These are phyloP conservation scores for Pyricularia sp. DNA, from an alignment of 2,329 filamentous ascomycete genomes.

Conservation along the genomic window DNA sequence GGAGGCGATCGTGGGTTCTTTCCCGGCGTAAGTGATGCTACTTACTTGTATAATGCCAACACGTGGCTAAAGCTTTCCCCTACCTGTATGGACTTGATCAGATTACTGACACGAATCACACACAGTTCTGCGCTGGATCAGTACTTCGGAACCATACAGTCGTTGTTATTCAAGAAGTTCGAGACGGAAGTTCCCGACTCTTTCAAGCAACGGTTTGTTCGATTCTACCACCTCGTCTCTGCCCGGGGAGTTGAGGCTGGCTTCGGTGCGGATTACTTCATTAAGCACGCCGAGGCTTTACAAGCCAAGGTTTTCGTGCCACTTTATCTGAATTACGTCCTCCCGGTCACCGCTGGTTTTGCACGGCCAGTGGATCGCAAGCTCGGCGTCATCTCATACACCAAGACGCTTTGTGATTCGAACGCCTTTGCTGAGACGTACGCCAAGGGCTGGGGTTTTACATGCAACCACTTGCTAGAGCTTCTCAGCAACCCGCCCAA, in stretches of 20 bases:
- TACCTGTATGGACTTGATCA: not conserved
- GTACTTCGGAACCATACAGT: constrained; percentile 73
- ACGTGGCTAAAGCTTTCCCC: too few relatives aligned
- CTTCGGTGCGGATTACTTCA: constrained; percentile 89
- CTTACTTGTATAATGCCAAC: not conserved
- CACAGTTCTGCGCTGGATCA: constrained; percentile 54
- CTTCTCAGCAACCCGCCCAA: constrained; percentile 79
- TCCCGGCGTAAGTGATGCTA: constrained; percentile 52
- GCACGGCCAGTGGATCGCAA: constrained; percentile 85
- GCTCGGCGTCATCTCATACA: constrained; percentile 83
- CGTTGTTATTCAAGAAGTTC: constrained; percentile 71
- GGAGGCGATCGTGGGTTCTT: constrained; percentile 65
- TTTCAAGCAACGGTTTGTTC: constrained; percentile 78
- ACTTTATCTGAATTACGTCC: constrained; percentile 78
- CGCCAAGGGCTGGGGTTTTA: constrained; percentile 84
- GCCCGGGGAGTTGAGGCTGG: constrained; percentile 64
- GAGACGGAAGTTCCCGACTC: constrained; percentile 63
- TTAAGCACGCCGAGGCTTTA: constrained; percentile 71
- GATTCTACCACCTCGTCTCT: constrained; percentile 89
- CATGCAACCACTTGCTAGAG: constrained; percentile 80
- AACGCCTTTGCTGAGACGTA: constrained; percentile 74
- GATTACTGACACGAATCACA: constrained; percentile 1
- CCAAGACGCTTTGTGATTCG: constrained; percentile 84
- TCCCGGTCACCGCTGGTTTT: constrained; percentile 82
- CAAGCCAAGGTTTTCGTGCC: constrained; percentile 73